A percentile compares a stretch with the other conserved stretches of the same genome.
phyloP scores from a whole-genome alignment of 805 yeast genomes.

The Teunomyces lycoperdinae region DNA sequence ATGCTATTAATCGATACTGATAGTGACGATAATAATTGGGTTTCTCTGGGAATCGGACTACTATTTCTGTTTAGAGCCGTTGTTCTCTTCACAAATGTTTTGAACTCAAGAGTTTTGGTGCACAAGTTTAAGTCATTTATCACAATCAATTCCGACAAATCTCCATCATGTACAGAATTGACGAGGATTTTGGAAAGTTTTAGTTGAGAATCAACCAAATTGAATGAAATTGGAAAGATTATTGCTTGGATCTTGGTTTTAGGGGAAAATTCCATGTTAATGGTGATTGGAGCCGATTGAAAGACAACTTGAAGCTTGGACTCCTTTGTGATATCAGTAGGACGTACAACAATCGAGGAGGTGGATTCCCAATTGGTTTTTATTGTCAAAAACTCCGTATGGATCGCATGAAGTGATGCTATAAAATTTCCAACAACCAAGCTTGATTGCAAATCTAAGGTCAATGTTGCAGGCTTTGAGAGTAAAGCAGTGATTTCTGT shows the following conservation, averaged over 20 bases:
- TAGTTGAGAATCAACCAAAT: slow-evolving; percentile 30
- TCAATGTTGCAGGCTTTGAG: slow-evolving; percentile 37
- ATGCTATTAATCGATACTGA: slow-evolving; percentile 16
- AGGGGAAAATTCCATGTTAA: slow-evolving; percentile 20
- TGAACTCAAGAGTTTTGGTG: slow-evolving; percentile 25
- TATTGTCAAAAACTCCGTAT: slow-evolving; percentile 16
- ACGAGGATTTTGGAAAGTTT: slow-evolving; percentile 32
- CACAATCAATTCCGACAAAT: slow-evolving; percentile 14
- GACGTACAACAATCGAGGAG: background rate
- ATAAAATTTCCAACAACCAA: slow-evolving; percentile 26
- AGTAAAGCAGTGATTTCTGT: slow-evolving; percentile 40
- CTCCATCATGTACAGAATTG: slow-evolving; percentile 7
- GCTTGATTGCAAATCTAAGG: slow-evolving; percentile 19
- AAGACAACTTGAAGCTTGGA: slow-evolving; percentile 24
- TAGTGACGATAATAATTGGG: slow-evolving; percentile 14
- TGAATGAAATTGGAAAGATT: slow-evolving; percentile 45
- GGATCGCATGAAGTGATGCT: slow-evolving; percentile 20
- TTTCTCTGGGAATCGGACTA: slow-evolving; percentile 17
- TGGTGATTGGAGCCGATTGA: slow-evolving; percentile 38
- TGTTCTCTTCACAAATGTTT: slow-evolving; percentile 15
- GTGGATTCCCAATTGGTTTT: slow-evolving; percentile 2
- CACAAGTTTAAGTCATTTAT: slow-evolving; percentile 25
- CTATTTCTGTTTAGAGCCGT: slow-evolving; percentile 8
- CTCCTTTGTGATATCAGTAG: background rate
- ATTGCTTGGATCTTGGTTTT: slow-evolving; percentile 18